Evolutionary conservation across 108 stramenopile genomes (phyloP).

Genomic region (Discostella pseudostelligera): DNA sequence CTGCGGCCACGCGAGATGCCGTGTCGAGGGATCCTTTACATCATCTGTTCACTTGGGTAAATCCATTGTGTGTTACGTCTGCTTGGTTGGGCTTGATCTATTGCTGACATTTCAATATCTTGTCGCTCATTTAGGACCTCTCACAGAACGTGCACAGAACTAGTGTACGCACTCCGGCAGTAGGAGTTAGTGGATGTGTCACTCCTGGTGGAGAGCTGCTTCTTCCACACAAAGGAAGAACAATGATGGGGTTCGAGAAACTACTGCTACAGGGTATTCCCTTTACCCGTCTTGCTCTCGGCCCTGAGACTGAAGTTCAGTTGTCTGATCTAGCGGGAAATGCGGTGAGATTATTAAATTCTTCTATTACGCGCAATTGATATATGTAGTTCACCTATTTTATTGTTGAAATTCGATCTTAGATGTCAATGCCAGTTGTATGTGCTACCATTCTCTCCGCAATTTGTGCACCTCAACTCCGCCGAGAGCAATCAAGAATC

Average conservation of each 20-base stretch:
- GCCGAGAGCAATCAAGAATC: conserved; percentile 37
- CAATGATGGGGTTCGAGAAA: conserved; percentile 70
- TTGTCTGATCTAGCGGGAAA: conserved; percentile 77
- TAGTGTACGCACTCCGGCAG: conserved; percentile 41
- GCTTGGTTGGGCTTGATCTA: too few relatives aligned
- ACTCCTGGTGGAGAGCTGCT: conserved; percentile 77
- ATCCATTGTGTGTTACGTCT: too few relatives aligned
- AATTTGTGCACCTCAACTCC: conserved; percentile 51
- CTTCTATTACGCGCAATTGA: neutral
- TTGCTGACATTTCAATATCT: too few relatives aligned
- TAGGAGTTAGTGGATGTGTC: conserved; percentile 64
- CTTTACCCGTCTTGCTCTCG: conserved; percentile 58
- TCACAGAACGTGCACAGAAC: conserved; percentile 65
- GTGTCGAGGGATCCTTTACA: conserved; percentile 56
- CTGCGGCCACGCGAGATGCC: conserved; percentile 52
- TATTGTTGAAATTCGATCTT: conserved; percentile 5
- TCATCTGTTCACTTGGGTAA: conserved; percentile 53
- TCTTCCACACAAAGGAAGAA: conserved; percentile 59
- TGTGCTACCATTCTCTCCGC: conserved; percentile 65
- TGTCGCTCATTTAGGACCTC: conserved; percentile 23
- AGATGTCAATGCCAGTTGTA: conserved; percentile 54
- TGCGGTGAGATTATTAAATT: conserved; percentile 52
- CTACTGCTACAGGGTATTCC: conserved; percentile 75
- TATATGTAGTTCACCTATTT: conserved; percentile 1
- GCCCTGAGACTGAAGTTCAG: conserved; percentile 70